phyloP scores from a whole-genome alignment of 257 asterid species.

The Salvia hispanica region DNA sequence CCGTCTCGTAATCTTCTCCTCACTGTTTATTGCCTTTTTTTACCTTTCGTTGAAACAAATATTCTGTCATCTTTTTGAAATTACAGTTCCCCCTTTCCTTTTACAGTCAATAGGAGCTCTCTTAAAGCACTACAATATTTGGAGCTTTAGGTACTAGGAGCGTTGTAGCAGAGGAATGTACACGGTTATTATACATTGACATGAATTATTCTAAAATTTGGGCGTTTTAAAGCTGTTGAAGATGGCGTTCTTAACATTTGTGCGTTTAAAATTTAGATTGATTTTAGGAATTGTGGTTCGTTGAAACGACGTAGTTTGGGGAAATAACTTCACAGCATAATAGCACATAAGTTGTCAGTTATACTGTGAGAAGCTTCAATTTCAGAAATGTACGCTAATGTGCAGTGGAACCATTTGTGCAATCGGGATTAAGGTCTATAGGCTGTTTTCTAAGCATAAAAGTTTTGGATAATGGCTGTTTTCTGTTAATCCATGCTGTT shows the following conservation, averaged over 20 bases:
- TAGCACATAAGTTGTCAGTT: neutral
- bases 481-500: neutral
- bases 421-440: neutral
- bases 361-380: neutral
- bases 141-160: conserved; percentile 21
- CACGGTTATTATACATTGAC: neutral
- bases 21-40: neutral
- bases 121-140: conserved; percentile 19
- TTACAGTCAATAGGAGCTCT: neutral
- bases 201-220: neutral
- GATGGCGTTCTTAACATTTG: conserved; percentile 17
- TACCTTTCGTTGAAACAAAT: conserved; percentile 3
- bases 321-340: neutral
- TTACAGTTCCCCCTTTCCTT: neutral
- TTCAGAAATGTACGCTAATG: neutral
- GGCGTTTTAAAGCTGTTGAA: neutral
- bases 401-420: neutral
- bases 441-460: neutral
- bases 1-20: conserved; percentile 71
- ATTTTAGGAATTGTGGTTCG: neutral
- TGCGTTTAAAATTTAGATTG: neutral
- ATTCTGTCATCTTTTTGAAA: conserved; percentile 8
- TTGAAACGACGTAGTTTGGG: neutral
- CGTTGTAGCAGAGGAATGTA: neutral
- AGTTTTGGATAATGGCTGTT: neutral